phyloP scores from a whole-genome alignment of 2,329 filamentous ascomycete species.

The Ploettnerulaceae sp. region DNA sequence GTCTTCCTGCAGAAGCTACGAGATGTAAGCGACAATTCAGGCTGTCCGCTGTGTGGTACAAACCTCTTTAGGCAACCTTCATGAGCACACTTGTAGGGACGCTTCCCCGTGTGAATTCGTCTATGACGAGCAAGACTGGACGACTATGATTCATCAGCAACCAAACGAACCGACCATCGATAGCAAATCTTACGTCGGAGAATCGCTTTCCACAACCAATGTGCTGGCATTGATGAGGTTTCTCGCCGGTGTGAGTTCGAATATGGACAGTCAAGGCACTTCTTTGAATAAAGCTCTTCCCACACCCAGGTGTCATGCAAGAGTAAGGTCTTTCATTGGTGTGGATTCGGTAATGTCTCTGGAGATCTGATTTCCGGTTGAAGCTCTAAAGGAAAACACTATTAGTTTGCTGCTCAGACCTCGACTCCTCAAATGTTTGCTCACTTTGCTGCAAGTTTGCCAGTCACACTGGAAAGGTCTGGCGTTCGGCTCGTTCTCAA shows the following conservation, averaged over 20 bases:
- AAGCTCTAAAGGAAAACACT: constrained; percentile 52
- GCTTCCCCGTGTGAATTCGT: constrained; percentile 66
- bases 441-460: constrained; percentile 57
- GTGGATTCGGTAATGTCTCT: constrained; percentile 66
- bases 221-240: constrained; percentile 64
- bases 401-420: constrained; percentile 9
- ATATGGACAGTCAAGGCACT: constrained; percentile 68
- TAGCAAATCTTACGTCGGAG: constrained; percentile 47
- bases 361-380: constrained; percentile 66
- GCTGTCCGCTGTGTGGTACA: constrained; percentile 13
- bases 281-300: constrained; percentile 67
- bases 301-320: constrained; percentile 55
- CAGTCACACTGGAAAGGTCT: constrained; percentile 62
- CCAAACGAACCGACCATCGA: background rate
- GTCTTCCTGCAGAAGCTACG: constrained; percentile 66
- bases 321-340: constrained; percentile 66
- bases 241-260: constrained; percentile 66
- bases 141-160: constrained; percentile 28
- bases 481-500: constrained; percentile 58
- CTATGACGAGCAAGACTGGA: constrained; percentile 47
- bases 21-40: constrained; percentile 19
- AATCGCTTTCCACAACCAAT: constrained; percentile 63
- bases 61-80: constrained; percentile 36
- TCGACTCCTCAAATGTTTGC: constrained; percentile 16
- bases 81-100: constrained; percentile 59